phyloP scores from a whole-genome alignment of 805 yeast genomes.

The Limtongia smithiae region DNA sequence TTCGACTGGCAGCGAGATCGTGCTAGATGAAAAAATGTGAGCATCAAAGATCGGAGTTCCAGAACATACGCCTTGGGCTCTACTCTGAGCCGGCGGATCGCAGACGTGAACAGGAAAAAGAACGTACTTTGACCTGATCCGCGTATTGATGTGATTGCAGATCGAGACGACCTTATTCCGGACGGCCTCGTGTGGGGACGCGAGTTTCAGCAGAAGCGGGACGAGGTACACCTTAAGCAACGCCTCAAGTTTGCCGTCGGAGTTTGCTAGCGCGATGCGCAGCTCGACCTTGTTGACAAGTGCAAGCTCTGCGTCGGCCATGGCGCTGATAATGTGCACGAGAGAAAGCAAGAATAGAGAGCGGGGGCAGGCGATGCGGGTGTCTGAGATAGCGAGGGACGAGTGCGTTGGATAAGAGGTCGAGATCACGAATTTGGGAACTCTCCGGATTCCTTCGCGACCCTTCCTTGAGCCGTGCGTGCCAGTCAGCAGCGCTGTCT shows the following conservation, averaged over 20 bases:
- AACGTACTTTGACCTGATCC: constrained; percentile 48
- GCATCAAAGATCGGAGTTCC: too few species aligned
- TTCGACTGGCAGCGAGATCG: constrained; percentile 58
- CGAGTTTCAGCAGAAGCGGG: constrained; percentile 74
- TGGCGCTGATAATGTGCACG: not conserved
- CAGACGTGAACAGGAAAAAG: not conserved
- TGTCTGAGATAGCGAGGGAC: too few species aligned
- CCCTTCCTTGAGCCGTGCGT: too few species aligned
- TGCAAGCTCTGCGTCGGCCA: constrained; percentile 49
- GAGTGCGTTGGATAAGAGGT: too few species aligned
- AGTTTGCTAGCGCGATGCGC: constrained; percentile 69
- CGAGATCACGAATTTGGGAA: too few species aligned
- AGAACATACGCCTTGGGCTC: too few species aligned
- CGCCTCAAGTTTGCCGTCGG: constrained; percentile 60
- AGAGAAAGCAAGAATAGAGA: too few species aligned
- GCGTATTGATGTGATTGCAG: constrained; percentile 62
- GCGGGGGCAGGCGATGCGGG: too few species aligned
- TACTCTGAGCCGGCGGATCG: too few species aligned
- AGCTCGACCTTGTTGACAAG: constrained; percentile 67
- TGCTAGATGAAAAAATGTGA: too few species aligned
- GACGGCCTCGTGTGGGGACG: constrained; percentile 65
- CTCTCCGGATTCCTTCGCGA: too few species aligned
- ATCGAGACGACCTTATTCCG: constrained; percentile 64
- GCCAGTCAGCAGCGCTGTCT: too few species aligned
- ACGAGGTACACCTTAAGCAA: constrained; percentile 61